Percentiles rank a stretch among this genome's conserved stretches.
phyloP scores from a whole-genome alignment of 495 filamentous ascomycete species.

The Hypoxylon subgilvum region DNA sequence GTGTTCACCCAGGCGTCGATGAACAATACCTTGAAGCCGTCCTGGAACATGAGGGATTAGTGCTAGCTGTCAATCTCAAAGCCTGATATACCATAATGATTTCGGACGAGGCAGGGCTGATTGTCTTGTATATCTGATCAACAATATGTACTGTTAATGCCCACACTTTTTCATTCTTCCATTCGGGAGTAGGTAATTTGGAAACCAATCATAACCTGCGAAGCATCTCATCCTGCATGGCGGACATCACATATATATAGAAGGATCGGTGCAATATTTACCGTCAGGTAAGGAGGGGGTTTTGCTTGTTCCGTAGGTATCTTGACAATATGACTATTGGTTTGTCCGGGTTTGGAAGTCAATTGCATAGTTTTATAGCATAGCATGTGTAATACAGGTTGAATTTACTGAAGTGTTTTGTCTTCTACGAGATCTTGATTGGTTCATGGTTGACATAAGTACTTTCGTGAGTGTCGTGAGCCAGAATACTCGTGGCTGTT shows the following conservation, averaged over 20 bases:
- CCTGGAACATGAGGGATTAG: conserved; percentile 69
- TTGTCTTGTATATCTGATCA: conserved; percentile 38
- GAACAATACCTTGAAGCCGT: conserved; percentile 71
- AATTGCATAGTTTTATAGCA: conserved; percentile 7
- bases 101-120: conserved; percentile 13
- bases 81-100: conserved; percentile 11
- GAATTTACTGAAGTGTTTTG: neutral
- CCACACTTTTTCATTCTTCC: conserved; percentile 14
- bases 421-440: neutral
- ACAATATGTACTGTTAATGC: conserved; percentile 38
- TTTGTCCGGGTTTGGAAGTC: conserved; percentile 13
- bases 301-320: conserved; percentile 24
- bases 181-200: conserved; percentile 32
- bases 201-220: conserved; percentile 37
- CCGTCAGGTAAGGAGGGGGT: conserved; percentile 28
- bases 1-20: conserved; percentile 83
- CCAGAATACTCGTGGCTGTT: too few species aligned
- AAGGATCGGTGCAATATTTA: conserved; percentile 32
- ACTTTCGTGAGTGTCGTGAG: too few species aligned
- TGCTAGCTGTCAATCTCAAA: conserved; percentile 6
- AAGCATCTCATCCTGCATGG: conserved; percentile 36
- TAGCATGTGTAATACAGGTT: neutral
- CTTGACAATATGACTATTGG: conserved; percentile 29
- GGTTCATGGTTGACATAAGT: too few species aligned
- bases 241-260: conserved; percentile 31